Evolutionary conservation across 2,329 filamentous ascomycete genomes (phyloP).

Genomic region (Ascochyta viciae-villosae): DNA sequence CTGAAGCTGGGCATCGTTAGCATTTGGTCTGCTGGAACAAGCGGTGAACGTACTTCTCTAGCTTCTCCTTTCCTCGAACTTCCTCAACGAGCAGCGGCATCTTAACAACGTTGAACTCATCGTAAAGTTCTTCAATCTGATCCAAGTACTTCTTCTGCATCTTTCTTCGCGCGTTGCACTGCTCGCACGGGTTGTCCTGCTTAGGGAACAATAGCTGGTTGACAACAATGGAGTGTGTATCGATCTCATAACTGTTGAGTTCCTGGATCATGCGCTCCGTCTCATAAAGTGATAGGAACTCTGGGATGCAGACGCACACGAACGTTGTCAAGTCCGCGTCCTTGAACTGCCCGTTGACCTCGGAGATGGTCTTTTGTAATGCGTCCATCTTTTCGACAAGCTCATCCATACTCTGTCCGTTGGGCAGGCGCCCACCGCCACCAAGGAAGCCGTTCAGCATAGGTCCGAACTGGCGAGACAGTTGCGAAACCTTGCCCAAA

Average conservation of each 20-base stretch:
- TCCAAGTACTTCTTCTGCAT: slow-evolving; percentile 99
- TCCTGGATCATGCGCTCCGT: slow-evolving; percentile 99
- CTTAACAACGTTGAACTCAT: slow-evolving; percentile 98
- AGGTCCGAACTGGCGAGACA: slow-evolving; percentile 92
- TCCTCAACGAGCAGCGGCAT: slow-evolving; percentile 97
- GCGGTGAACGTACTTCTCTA: slow-evolving; percentile 68
- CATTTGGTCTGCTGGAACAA: background rate
- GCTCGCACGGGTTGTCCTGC: slow-evolving; percentile 83
- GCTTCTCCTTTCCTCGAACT: slow-evolving; percentile 90
- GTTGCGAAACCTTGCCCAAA: slow-evolving; percentile 93
- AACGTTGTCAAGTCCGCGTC: slow-evolving; percentile 95
- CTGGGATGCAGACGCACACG: slow-evolving; percentile 96
- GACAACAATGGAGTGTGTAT: slow-evolving; percentile 96
- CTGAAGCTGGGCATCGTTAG: slow-evolving; percentile 64
- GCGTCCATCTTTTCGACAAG: slow-evolving; percentile 95
- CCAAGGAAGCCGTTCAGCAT: slow-evolving; percentile 95
- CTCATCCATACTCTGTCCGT: slow-evolving; percentile 90
- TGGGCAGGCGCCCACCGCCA: slow-evolving; percentile 76
- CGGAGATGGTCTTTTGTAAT: slow-evolving; percentile 87
- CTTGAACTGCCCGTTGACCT: slow-evolving; percentile 99
- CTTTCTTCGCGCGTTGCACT: slow-evolving; percentile 91
- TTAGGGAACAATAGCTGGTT: slow-evolving; percentile 97
- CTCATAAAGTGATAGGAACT: slow-evolving; percentile 96
- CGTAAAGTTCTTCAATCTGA: slow-evolving; percentile 97
- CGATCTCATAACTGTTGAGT: slow-evolving; percentile 88